Percentiles rank a stretch among this genome's conserved stretches.
These are phyloP conservation scores for Fusarium pseudograminearum DNA, from an alignment of 2,329 filamentous ascomycete genomes.

Conservation along the genomic window DNA sequence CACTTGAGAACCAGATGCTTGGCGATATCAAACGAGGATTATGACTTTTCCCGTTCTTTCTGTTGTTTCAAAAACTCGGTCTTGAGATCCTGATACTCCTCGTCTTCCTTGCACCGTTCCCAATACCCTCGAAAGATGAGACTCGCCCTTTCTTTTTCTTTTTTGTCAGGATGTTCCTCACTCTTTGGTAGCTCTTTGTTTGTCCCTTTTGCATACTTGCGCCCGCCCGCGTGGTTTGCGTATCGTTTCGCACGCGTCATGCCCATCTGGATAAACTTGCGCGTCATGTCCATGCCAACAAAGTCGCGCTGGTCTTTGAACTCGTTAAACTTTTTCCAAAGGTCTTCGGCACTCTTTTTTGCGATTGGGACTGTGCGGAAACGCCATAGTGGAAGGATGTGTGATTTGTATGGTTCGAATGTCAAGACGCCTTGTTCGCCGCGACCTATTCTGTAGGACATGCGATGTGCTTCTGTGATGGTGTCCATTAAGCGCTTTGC, in stretches of 20 bases:
- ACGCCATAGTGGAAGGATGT: slow-evolving; percentile 69
- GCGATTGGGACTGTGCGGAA: slow-evolving; percentile 56
- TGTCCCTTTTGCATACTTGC: slow-evolving; percentile 59
- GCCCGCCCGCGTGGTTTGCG: slow-evolving; percentile 66
- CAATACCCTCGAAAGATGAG: slow-evolving; percentile 38
- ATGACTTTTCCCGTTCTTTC: not conserved
- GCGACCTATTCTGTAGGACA: slow-evolving; percentile 66
- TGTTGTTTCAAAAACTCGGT: slow-evolving; percentile 27
- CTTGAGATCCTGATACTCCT: slow-evolving; percentile 35
- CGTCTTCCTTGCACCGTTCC: slow-evolving; percentile 40
- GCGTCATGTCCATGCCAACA: slow-evolving; percentile 73
- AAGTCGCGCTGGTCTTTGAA: slow-evolving; percentile 67
- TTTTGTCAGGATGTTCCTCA: slow-evolving; percentile 28
- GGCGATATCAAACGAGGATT: not conserved
- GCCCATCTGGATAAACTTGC: slow-evolving; percentile 75
- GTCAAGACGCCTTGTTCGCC: slow-evolving; percentile 72
- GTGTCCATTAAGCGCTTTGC: slow-evolving; percentile 14
- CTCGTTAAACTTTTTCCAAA: slow-evolving; percentile 63
- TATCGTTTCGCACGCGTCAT: slow-evolving; percentile 72
- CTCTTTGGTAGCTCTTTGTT: slow-evolving; percentile 33
- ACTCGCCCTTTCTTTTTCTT: slow-evolving; percentile 40
- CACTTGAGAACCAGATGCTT: not conserved
- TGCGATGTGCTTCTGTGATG: slow-evolving; percentile 28
- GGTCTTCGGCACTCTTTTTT: slow-evolving; percentile 58
- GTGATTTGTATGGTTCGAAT: slow-evolving; percentile 73